These are phyloP conservation scores for Xylariaceae sp. DNA, from an alignment of 2,329 filamentous ascomycete species.

Conservation along the genomic window DNA sequence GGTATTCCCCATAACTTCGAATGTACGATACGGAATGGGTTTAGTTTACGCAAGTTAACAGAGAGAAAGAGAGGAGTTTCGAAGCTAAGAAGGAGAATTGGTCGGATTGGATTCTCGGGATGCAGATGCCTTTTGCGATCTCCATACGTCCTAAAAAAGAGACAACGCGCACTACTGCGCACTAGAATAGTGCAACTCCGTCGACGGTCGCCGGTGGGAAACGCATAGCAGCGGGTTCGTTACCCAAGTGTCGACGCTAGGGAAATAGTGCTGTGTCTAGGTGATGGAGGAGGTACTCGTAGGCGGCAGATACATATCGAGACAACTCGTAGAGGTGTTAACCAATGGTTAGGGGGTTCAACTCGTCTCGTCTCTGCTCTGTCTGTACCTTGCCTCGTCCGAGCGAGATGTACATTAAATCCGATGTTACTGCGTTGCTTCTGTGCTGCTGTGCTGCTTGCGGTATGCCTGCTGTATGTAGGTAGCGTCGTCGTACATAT, in stretches of 20 bases:
- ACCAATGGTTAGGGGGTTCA: neutral
- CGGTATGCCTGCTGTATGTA: too few species aligned
- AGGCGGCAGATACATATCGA: neutral
- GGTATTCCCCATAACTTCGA: neutral
- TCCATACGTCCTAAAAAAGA: neutral
- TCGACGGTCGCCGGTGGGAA: neutral
- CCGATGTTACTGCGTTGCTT: conserved; percentile 5
- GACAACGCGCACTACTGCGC: neutral
- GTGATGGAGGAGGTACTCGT: too few species aligned
- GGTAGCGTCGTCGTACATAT: neutral
- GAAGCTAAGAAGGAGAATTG: too few species aligned
- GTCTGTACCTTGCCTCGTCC: conserved; percentile 10
- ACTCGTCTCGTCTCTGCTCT: neutral
- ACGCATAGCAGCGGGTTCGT: neutral
- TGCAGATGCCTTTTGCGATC: neutral
- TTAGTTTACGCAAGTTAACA: too few species aligned
- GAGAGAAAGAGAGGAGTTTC: too few species aligned
- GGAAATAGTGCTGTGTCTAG: too few species aligned
- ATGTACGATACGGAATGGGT: neutral
- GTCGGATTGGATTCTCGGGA: too few species aligned
- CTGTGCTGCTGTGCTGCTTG: too few species aligned
- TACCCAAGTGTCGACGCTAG: neutral
- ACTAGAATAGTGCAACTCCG: neutral
- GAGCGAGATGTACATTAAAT: conserved; percentile 3
- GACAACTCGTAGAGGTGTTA: neutral